Evolutionary conservation across 192 early-diverging fungal species (phyloP).

Genomic region (Umbelopsis sp.): DNA sequence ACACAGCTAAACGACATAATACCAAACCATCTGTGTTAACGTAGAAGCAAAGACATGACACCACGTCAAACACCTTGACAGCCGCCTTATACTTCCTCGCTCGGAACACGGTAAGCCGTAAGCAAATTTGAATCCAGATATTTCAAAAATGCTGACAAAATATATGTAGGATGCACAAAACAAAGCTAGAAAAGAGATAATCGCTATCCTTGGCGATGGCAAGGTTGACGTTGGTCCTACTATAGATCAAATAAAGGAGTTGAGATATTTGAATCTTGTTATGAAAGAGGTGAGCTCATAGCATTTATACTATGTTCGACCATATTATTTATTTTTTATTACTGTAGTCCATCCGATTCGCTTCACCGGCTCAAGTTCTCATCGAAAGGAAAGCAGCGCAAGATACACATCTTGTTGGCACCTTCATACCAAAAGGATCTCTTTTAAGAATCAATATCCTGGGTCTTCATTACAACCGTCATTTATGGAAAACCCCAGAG

Average conservation of each 20-base stretch:
- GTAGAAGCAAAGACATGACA: conserved; percentile 53
- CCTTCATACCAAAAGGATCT: conserved; percentile 26
- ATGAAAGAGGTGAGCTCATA: conserved; percentile 30
- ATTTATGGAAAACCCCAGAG: conserved; percentile 18
- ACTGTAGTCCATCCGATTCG: conserved; percentile 23
- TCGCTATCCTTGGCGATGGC: conserved; percentile 31
- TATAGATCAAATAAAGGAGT: conserved; percentile 46
- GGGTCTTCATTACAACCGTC: conserved; percentile 12
- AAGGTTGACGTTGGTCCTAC: conserved; percentile 23
- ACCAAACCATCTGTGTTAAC: background rate
- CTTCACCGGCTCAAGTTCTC: background rate
- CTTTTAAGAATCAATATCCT: conserved; percentile 18
- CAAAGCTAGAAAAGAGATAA: conserved; percentile 31
- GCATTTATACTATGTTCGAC: too few species aligned
- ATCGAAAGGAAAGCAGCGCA: background rate
- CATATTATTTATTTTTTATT: conserved; percentile 41
- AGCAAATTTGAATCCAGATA: background rate
- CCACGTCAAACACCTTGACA: conserved; percentile 46
- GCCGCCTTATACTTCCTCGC: conserved; percentile 50
- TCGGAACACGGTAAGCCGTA: background rate
- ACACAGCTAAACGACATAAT: background rate
- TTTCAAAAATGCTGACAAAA: background rate
- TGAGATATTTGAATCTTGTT: conserved; percentile 26
- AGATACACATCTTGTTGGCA: conserved; percentile 13
- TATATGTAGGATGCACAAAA: conserved; percentile 13